Base-by-base conservation (phyloP, 441 rosid species). In the Erodium trifolium region DNA sequence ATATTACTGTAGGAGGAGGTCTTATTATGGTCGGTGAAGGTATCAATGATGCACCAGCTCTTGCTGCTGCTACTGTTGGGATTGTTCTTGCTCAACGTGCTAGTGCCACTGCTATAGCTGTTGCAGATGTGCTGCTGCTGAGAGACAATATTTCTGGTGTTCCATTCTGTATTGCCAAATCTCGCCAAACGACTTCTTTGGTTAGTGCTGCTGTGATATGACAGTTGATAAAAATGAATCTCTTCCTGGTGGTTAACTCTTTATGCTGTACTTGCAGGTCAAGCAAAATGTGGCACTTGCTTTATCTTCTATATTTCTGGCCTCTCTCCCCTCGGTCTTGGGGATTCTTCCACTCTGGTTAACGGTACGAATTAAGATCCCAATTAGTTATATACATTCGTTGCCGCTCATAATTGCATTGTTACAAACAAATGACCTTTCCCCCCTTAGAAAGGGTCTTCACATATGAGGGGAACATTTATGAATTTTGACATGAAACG, bases 71-170 rank as follows among this genome's bases (percentile, higher is more conserved):
- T 66, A 88, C 96, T 0, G 88, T 89, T 7, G 96, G 99, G n/a
- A 89, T 94, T 31, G 97, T 91, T 35, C 97, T 93, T 71, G 96
- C 96, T 68, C 96, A 89, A 55, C 89, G 93, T n/a, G 99, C 99
- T 39, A 93, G 97, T 85, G 93, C 92, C 75, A 88, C 96, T 12
- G 96, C 96, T 12, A 83, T 82, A 64, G 96, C 89, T 19, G 96
- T 93, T 75, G 97, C 96, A 6, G 93, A 91, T 71, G 86, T 89
- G 76, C 79, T 93, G 29, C 74, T 93, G 65, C 81, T 93, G 57
- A 85, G 83, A 62, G 86, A 91, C 74, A 84, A 87, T 70, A 82
- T 93, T 74, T 86, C 91, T 5, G 90, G 85, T 47, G 87, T 89
- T 75, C 96, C 97, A 27, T 91, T 91, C 77, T 89, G 93, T 69